Percentiles rank a stretch among this genome's conserved stretches.
Conservation (phyloP, 2,329 filamentous ascomycete species). For the Drechslerella coelobrocha region DNA sequence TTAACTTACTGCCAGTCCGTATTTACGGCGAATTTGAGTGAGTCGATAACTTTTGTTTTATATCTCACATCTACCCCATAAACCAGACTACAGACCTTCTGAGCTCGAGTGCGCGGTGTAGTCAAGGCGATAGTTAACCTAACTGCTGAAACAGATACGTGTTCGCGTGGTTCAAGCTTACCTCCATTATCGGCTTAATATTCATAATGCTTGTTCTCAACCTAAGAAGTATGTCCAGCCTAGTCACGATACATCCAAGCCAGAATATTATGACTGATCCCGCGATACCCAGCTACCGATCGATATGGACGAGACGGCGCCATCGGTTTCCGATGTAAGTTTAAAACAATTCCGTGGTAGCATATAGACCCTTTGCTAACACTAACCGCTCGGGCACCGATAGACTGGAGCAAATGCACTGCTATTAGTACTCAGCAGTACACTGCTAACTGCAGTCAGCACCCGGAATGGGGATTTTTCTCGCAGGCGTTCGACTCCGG, state of each 20-base stretch:
- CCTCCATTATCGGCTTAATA: slow-evolving; percentile 59
- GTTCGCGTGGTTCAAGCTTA: slow-evolving; percentile 57
- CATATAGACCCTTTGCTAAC: slow-evolving; percentile 55
- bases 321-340: slow-evolving; percentile 40
- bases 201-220: slow-evolving; percentile 60
- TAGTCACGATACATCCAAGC: slow-evolving; percentile 55
- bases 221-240: slow-evolving; percentile 54
- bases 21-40: slow-evolving; percentile 57
- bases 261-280: not conserved
- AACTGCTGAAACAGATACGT: slow-evolving; percentile 41
- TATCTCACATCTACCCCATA: not conserved
- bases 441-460: slow-evolving; percentile 31
- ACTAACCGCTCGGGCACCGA: slow-evolving; percentile 53
- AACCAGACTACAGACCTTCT: too few relatives aligned
- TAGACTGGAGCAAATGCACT: slow-evolving; percentile 47
- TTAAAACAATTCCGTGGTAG: not conserved
- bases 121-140: not conserved
- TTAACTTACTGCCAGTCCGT: slow-evolving; percentile 58
- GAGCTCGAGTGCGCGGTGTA: too few relatives aligned
- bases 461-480: slow-evolving; percentile 49
- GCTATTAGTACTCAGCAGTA: slow-evolving; percentile 26
- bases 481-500: slow-evolving; percentile 46
- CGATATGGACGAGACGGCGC: slow-evolving; percentile 39
- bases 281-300: slow-evolving; percentile 20
- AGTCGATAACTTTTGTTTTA: not conserved